Percentiles rank a stretch among this genome's conserved stretches.
Conservation (phyloP, 2,329 filamentous ascomycete genomes). For the Emericellopsis atlantica region DNA sequence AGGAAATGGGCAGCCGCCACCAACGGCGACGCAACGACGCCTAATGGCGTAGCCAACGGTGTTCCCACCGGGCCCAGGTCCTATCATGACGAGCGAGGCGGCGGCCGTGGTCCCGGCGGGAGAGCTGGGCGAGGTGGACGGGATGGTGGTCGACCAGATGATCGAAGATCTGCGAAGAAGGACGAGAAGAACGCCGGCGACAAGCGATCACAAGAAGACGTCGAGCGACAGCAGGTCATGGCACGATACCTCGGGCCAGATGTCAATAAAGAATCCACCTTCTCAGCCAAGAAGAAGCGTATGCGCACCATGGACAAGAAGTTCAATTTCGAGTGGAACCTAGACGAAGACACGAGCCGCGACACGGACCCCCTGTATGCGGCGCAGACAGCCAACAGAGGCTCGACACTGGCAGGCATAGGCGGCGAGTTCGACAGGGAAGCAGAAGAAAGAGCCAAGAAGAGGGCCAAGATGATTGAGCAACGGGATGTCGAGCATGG, state of each 20-base stretch:
- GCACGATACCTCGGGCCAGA: conserved; percentile 88
- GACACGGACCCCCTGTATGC: conserved; percentile 65
- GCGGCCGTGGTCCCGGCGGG: conserved; percentile 24
- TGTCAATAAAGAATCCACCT: conserved; percentile 67
- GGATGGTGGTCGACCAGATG: no score
- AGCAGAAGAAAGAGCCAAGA: conserved; percentile 39
- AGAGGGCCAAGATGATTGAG: conserved; percentile 57
- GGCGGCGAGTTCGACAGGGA: conserved; percentile 39
- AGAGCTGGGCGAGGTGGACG: conserved; percentile 1
- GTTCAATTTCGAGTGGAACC: conserved; percentile 98
- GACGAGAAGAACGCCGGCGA: conserved; percentile 18
- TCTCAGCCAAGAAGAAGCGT: conserved; percentile 92
- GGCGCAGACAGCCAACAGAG: conserved; percentile 15
- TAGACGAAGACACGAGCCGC: conserved; percentile 69
- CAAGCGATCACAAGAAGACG: conserved; percentile 40
- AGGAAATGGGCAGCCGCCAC: conserved; percentile 18
- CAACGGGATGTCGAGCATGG: conserved; percentile 68
- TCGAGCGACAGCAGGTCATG: conserved; percentile 62
- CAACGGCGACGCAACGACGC: conserved; percentile 3
- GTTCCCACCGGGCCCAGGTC: conserved; percentile 63
- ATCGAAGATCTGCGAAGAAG: conserved; percentile 26
- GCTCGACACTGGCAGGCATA: conserved; percentile 31
- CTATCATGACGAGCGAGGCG: conserved; percentile 25
- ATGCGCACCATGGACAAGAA: conserved; percentile 89
- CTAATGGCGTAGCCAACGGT: conserved; percentile 3